Conservation (phyloP, 2,329 filamentous ascomycete species). For the Orbilia brochopaga region DNA sequence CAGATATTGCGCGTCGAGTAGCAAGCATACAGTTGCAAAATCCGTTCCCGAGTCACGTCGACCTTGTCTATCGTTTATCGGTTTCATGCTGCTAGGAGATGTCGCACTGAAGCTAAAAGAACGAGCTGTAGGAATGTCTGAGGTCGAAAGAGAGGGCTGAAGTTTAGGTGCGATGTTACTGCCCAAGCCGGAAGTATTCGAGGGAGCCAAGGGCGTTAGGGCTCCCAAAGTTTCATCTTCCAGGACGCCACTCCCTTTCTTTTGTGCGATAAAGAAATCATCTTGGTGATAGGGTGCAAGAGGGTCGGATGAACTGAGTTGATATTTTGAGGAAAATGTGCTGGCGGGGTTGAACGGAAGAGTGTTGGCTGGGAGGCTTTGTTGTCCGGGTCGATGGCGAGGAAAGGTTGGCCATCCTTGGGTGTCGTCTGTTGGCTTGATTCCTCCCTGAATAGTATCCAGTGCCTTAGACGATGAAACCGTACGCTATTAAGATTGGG, state of each 20-base stretch:
- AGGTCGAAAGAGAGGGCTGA: constrained; percentile 87
- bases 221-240: constrained; percentile 32
- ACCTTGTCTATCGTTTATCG: constrained; percentile 51
- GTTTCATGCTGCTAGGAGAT: constrained; percentile 56
- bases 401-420: constrained; percentile 67
- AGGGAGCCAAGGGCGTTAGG: constrained; percentile 46
- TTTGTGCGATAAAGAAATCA: constrained; percentile 52
- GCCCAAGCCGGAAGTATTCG: constrained; percentile 37
- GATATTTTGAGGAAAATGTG: constrained; percentile 54
- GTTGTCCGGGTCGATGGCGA: constrained; percentile 71
- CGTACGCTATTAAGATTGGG: constrained; percentile 67
- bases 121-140: constrained; percentile 86
- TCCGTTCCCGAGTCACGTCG: constrained; percentile 52
- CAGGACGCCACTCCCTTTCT: constrained; percentile 14
- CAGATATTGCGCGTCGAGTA: neutral
- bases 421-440: constrained; percentile 66
- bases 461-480: constrained; percentile 75
- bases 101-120: constrained; percentile 65
- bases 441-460: constrained; percentile 75
- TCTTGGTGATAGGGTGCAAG: constrained; percentile 51
- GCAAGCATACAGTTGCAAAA: constrained; percentile 49
- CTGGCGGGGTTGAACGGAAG: constrained; percentile 55
- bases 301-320: constrained; percentile 53
- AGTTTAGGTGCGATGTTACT: constrained; percentile 66
- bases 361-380: constrained; percentile 66